These are phyloP conservation scores for Takashimella tepidaria DNA, from an alignment of 1,284 basidiomycete species.

Conservation along the genomic window DNA sequence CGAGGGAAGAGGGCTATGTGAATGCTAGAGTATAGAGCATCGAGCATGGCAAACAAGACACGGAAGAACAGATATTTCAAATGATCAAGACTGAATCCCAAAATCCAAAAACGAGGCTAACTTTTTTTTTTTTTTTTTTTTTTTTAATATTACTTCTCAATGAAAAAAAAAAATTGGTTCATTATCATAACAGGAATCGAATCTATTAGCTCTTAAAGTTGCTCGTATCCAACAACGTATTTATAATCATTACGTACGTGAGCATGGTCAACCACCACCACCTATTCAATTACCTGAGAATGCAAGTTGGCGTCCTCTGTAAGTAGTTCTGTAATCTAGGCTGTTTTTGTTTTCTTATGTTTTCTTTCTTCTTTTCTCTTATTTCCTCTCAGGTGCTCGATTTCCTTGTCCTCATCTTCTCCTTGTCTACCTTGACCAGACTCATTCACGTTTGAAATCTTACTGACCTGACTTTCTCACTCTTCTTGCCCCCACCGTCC, in stretches of 20 bases:
- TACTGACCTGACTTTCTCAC: too few relatives aligned
- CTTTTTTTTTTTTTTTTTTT: background rate
- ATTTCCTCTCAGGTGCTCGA: background rate
- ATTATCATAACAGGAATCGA: conserved; percentile 17
- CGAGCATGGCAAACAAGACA: background rate
- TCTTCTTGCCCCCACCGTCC: background rate
- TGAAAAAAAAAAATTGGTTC: background rate
- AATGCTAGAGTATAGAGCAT: background rate
- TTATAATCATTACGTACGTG: conserved; percentile 14
- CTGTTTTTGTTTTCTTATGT: background rate
- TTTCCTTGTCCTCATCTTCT: background rate
- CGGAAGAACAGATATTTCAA: background rate
- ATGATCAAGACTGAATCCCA: background rate
- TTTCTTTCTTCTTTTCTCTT: background rate
- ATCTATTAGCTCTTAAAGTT: conserved; percentile 18
- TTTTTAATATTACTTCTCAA: background rate
- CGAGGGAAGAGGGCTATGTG: too few relatives aligned
- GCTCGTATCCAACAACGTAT: conserved; percentile 17
- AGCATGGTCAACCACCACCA: conserved; percentile 8
- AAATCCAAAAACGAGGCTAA: background rate
- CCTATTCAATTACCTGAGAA: conserved; percentile 9
- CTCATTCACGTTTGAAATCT: too few relatives aligned
- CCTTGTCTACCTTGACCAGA: background rate
- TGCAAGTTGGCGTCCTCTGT: conserved; percentile 18
- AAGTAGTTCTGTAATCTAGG: conserved; percentile 2